Percentiles rank a stretch among this genome's conserved stretches.
Conservation (phyloP, 768 basidiomycete species). For the Saitozyma podzolica region DNA sequence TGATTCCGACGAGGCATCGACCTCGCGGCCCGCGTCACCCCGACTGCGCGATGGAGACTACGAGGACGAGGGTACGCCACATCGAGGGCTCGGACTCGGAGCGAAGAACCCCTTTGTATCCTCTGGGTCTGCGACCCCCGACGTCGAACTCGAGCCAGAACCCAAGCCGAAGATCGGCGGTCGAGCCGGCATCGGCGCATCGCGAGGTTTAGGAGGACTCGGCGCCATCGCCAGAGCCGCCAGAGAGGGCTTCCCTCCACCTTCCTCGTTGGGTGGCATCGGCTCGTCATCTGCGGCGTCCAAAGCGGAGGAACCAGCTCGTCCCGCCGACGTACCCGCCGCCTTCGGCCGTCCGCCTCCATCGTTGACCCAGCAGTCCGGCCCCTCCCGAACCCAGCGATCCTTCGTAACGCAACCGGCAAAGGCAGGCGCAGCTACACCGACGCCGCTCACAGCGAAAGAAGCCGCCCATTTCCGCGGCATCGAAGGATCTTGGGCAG, state of each 20-base stretch:
- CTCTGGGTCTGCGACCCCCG: too few relatives aligned
- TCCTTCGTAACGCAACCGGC: slow-evolving; percentile 32
- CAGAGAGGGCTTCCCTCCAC: too few relatives aligned
- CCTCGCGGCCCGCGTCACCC: too few relatives aligned
- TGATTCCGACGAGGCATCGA: neutral
- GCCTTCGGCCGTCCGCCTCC: slow-evolving; percentile 26
- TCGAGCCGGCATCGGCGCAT: slow-evolving; percentile 28
- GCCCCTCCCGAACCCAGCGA: too few relatives aligned
- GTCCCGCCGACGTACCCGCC: slow-evolving; percentile 5
- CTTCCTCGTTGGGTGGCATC: too few relatives aligned
- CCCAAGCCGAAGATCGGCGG: neutral
- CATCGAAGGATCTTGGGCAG: slow-evolving; percentile 74
- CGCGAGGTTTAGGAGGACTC: slow-evolving; percentile 21
- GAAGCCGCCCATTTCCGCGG: slow-evolving; percentile 83
- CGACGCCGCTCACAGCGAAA: slow-evolving; percentile 61
- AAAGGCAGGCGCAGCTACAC: slow-evolving; percentile 40
- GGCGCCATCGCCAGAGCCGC: slow-evolving; percentile 12
- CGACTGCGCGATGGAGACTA: slow-evolving; percentile 3
- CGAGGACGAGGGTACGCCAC: slow-evolving; percentile 7
- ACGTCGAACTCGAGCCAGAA: too few relatives aligned
- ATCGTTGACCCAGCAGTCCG: too few relatives aligned
- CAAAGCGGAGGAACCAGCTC: too few relatives aligned
- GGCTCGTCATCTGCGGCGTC: too few relatives aligned
- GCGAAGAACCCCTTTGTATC: slow-evolving; percentile 7
- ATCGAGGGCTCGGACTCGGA: slow-evolving; percentile 15